Evolutionary conservation across 2,329 filamentous ascomycete species (phyloP), one percentile per base, ranked within the genome.

Genomic region (Penicillium sp.): DNA sequence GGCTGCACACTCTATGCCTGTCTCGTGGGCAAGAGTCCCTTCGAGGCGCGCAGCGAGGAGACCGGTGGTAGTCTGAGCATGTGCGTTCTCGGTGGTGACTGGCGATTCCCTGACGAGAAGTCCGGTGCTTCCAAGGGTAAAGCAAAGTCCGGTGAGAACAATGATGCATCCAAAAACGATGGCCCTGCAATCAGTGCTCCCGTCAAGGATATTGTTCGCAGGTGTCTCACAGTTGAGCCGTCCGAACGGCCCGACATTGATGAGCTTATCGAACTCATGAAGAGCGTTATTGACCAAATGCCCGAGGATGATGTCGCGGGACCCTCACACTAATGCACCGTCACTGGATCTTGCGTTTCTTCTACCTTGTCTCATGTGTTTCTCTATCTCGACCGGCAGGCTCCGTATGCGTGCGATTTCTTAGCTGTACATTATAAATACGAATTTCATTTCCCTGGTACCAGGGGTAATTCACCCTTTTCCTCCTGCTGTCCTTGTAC

Each of bases 1-100:
- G 94, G 94, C 47, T 97, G 94, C 79, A 97, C 94, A n/a, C 80
- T 99, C 41, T 99, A 96, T 75, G 94, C 94, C 35, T 97, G 94
- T 68, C 82, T 99, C 9, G 91, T 97, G 27, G 94, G 94, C 61
- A 97, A 99, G 75, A 95, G 90, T 13, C 94, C 94, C 2, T 99
- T 99, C 67, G 94, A 99, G 78, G 90, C 92, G 70, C 87, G 94
- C 57, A 93, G 88, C 61, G 94, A 99, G 72, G 93, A 99, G 78
- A 97, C 94, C 0, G 94, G 94, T 61, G 94, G 94, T 41, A 94
- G 89, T 61, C 78, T 99, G 60, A 95, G 89, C 63, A 89, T 97
- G 63, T 97, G 93, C 71, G 90, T 97, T 16, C 78, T 96, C 14
- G 90, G 91, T 56, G 94, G 93, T 36, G 93, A 97, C 75, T 99